Percentiles rank a stretch among this genome's conserved stretches.
These are phyloP conservation scores for Penicillium steckii DNA, from an alignment of 495 filamentous ascomycete genomes.

Conservation along the genomic window DNA sequence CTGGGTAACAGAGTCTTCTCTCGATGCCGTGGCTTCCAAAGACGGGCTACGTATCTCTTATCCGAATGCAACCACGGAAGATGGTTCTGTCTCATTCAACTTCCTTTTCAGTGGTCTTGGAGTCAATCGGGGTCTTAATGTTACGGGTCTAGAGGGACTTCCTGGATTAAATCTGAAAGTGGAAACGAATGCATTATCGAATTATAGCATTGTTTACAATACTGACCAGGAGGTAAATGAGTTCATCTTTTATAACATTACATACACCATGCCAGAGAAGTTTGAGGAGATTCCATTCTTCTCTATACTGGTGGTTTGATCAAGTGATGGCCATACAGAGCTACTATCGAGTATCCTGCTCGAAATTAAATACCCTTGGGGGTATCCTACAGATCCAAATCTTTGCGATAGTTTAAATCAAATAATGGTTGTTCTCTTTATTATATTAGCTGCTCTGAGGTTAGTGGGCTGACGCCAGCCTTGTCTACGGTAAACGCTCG, in stretches of 20 bases:
- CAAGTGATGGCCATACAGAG: not conserved
- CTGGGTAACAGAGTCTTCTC: slow-evolving; percentile 29
- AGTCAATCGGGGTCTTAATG: slow-evolving; percentile 14
- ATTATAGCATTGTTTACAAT: slow-evolving; percentile 19
- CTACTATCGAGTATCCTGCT: too few relatives aligned
- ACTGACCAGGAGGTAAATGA: slow-evolving; percentile 26
- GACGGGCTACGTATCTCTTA: slow-evolving; percentile 36
- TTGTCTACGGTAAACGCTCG: not conserved
- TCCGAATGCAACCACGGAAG: slow-evolving; percentile 23
- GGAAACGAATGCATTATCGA: slow-evolving; percentile 7
- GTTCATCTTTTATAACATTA: slow-evolving; percentile 38
- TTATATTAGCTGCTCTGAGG: too few relatives aligned
- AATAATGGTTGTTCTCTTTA: too few relatives aligned
- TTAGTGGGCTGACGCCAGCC: not conserved
- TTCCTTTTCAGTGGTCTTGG: slow-evolving; percentile 20
- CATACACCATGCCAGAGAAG: slow-evolving; percentile 29
- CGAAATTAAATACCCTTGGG: too few relatives aligned
- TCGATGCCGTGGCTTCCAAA: slow-evolving; percentile 31
- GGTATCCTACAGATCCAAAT: too few relatives aligned
- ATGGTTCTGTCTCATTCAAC: slow-evolving; percentile 18
- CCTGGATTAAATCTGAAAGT: slow-evolving; percentile 20
- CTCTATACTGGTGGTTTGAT: slow-evolving; percentile 21
- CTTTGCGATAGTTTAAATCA: too few relatives aligned
- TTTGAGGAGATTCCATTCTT: slow-evolving; percentile 27
- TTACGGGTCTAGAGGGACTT: slow-evolving; percentile 26